Evolutionary conservation across 2,329 filamentous ascomycete species (phyloP).

Genomic region (Xylaria sp.): DNA sequence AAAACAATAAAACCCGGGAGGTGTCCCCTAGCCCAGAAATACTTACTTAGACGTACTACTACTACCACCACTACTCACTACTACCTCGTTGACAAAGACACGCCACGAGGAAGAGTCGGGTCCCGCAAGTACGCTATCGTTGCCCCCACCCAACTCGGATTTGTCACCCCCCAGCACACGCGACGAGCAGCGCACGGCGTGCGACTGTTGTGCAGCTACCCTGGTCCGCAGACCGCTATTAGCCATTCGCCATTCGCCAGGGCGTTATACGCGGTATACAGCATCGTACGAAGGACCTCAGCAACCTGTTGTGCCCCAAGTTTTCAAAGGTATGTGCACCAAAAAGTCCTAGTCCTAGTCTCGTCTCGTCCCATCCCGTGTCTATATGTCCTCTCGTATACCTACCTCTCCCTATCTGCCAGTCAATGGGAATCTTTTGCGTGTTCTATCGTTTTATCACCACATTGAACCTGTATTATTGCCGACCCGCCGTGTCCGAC

Average conservation of each 20-base stretch:
- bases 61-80: background rate
- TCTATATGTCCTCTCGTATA: constrained; percentile 10
- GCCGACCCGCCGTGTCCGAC: constrained; percentile 16
- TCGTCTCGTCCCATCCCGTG: background rate
- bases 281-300: background rate
- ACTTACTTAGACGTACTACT: constrained; percentile 39
- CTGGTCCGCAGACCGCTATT: constrained; percentile 32
- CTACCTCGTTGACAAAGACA: constrained; percentile 13
- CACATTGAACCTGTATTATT: constrained; percentile 2
- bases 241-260: constrained; percentile 1
- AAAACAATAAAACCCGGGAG: constrained; percentile 28
- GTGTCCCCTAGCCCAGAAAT: constrained; percentile 37
- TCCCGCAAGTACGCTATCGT: constrained; percentile 21
- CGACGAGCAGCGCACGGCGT: constrained; percentile 32
- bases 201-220: constrained; percentile 31
- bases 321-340: constrained; percentile 23
- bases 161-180: constrained; percentile 37
- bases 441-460: constrained; percentile 2
- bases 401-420: background rate
- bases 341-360: constrained; percentile 10
- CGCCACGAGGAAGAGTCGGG: constrained; percentile 42
- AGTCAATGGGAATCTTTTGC: constrained; percentile 1
- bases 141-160: constrained; percentile 26
- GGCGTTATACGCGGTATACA: constrained; percentile 10
- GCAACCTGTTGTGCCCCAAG: constrained; percentile 9